A percentile compares a stretch with the other conserved stretches of the same genome.
phyloP scores from a whole-genome alignment of 148 eudicot genomes.

The Linanthus parryae region DNA sequence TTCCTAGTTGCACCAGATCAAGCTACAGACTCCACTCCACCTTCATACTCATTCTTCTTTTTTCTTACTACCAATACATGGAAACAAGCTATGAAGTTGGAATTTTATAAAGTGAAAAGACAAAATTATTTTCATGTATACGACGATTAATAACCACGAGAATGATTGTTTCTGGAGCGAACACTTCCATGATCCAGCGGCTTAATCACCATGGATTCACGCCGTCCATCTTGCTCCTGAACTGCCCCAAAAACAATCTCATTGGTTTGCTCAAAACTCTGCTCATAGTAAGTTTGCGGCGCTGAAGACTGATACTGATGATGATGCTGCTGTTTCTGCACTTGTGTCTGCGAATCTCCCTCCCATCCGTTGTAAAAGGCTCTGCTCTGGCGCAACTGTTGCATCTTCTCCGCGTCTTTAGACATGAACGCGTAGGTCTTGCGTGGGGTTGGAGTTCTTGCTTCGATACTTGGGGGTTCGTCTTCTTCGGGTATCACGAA shows the following conservation, averaged over 20 bases:
- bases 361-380: conserved; percentile 67
- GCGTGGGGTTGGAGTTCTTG: conserved; percentile 71
- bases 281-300: conserved; percentile 85
- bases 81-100: too few species aligned
- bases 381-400: conserved; percentile 66
- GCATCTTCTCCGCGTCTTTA: conserved; percentile 76
- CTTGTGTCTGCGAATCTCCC: conserved; percentile 33
- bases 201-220: conserved; percentile 42
- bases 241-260: conserved; percentile 93
- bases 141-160: conserved; percentile 27
- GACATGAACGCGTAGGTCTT: conserved; percentile 94
- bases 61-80: too few species aligned
- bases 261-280: conserved; percentile 50
- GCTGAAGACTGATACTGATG: conserved; percentile 54
- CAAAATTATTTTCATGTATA: conserved; percentile 12
- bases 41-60: too few species aligned
- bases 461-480: conserved; percentile 75
- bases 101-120: too few species aligned
- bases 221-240: conserved; percentile 53
- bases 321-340: conserved; percentile 46
- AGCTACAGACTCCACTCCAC: too few species aligned
- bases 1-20: too few species aligned
- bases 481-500: conserved; percentile 79
- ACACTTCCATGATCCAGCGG: conserved; percentile 52
- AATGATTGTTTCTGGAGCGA: conserved; percentile 26